Conservation (phyloP, 2,329 filamentous ascomycete species). For the Calonectria fujianensis region DNA sequence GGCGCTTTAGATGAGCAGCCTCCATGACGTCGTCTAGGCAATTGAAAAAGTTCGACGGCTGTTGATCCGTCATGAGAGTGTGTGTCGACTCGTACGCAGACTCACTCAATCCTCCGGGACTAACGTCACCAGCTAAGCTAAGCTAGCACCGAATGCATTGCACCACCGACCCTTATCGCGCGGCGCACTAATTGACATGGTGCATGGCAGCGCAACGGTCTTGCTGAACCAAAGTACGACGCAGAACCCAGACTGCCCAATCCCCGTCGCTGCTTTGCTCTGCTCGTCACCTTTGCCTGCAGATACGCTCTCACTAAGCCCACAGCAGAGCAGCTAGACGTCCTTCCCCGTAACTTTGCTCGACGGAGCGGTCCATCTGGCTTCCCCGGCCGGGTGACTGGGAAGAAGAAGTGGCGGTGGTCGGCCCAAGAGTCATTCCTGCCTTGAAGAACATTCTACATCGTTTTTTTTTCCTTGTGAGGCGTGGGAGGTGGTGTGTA, state of each 20-base stretch:
- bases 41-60: constrained; percentile 16
- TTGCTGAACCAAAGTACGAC: constrained; percentile 27
- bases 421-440: constrained; percentile 17
- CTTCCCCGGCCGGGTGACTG: constrained; percentile 19
- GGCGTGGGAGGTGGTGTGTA: constrained; percentile 11
- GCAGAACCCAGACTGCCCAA: constrained; percentile 11
- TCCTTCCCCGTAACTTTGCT: constrained; percentile 9
- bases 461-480: not conserved
- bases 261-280: constrained; percentile 18
- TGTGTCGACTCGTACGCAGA: not conserved
- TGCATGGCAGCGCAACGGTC: constrained; percentile 33
- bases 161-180: constrained; percentile 26
- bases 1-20: constrained; percentile 8
- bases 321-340: constrained; percentile 4
- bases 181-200: constrained; percentile 27
- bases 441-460: constrained; percentile 14
- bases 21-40: constrained; percentile 17
- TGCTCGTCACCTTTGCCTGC: constrained; percentile 17
- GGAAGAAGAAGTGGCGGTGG: not conserved
- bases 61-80: constrained; percentile 15
- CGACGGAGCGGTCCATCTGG: constrained; percentile 14
- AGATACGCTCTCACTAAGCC: constrained; percentile 27
- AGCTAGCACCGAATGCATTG: constrained; percentile 20
- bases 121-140: constrained; percentile 26
- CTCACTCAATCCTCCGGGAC: constrained; percentile 1